These are phyloP conservation scores for Microcos paniculata DNA, from an alignment of 345 rosid species.

Conservation along the genomic window DNA sequence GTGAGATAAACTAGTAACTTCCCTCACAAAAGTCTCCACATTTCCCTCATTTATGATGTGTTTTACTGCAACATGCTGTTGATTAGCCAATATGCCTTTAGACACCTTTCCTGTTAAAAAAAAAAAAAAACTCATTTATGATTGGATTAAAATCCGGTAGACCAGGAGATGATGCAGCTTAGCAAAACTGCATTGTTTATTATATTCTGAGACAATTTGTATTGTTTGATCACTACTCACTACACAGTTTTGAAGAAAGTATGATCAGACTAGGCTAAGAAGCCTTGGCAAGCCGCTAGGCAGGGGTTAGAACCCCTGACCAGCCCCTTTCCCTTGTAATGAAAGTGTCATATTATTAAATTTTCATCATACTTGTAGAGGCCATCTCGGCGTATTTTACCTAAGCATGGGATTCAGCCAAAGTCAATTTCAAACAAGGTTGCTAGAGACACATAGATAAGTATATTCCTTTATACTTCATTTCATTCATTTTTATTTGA, in stretches of 20 bases:
- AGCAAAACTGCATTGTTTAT: neutral
- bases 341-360: neutral
- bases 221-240: neutral
- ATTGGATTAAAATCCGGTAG: neutral
- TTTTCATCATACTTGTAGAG: neutral
- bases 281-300: too few relatives aligned
- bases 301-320: too few relatives aligned
- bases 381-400: neutral
- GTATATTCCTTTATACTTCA: neutral
- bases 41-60: slow-evolving; percentile 43
- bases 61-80: slow-evolving; percentile 41
- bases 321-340: too few relatives aligned
- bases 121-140: neutral
- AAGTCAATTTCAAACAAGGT: neutral
- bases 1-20: slow-evolving; percentile 39
- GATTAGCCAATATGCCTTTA: slow-evolving; percentile 38
- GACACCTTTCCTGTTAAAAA: slow-evolving; percentile 47
- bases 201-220: neutral
- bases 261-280: too few relatives aligned
- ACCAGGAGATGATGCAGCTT: neutral
- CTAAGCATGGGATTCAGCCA: neutral
- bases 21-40: slow-evolving; percentile 49
- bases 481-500: neutral
- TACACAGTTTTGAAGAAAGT: neutral
- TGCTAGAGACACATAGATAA: neutral